Base-by-base conservation (phyloP, 2,329 filamentous ascomycete species). In the Orbilia javanica region DNA sequence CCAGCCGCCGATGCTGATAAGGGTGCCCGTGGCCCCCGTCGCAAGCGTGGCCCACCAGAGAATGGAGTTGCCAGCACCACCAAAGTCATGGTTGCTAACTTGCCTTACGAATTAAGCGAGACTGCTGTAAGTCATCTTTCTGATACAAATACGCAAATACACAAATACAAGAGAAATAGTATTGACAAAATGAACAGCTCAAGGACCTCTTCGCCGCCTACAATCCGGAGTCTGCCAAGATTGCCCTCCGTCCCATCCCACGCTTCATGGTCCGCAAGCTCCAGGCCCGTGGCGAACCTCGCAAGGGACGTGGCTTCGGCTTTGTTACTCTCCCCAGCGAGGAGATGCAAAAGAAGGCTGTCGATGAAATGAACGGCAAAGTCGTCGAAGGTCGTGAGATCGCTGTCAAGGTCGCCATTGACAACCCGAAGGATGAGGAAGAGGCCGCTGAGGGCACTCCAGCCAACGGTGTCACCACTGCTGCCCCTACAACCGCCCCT, bases 211-310 rank as follows among this genome's bases (percentile, higher is more conserved):
- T 99, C 87, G 88, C 90, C 83, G 93, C 90, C 80, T 99, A 97
- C 88, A 89, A 94, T 84, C 96, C 96, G 79, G 91, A 92, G 82
- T 96, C 94, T 81, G 95, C 96, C 85, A 99, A 98, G 90, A 98
- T 99, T 84, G 96, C 96, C 81, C 93, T 99, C 82, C 95, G 96
- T 83, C 96, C 96, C 65, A 99, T 99, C 82, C 96, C 96, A 82
- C 94, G 95, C 83, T 99, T 98, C 89, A 99, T 99, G 96, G 96
- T 99, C 87, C 97, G 97, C 92, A 99, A 99, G 90, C 93, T 99
- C 80, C 94, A 97, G 87, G 94, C 95, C 83, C 95, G 96, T 84
- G 94, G 94, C 84, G 96, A 99, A 88, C 91, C 95, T 83, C 96
- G 96, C 88, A 99, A 99, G 91, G 96, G 96, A 79, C 96, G 96